Evolutionary conservation across 2,329 filamentous ascomycete species (phyloP).

Genomic region (Dactylellina drechsleri): DNA sequence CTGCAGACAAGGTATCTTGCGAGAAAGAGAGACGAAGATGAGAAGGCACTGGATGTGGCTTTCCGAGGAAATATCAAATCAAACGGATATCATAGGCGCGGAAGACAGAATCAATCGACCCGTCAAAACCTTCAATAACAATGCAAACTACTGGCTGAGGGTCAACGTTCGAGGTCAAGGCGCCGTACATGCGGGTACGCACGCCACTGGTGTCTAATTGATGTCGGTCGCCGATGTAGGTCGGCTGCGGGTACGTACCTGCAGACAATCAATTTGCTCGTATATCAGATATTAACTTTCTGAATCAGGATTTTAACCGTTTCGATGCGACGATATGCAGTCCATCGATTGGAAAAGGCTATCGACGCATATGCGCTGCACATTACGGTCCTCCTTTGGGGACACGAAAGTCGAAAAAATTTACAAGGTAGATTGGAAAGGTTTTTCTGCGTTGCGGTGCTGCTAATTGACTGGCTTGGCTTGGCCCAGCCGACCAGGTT

Average conservation of each 20-base stretch:
- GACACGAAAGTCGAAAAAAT: too few relatives aligned
- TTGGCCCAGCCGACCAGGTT: conserved; percentile 33
- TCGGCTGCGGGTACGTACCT: conserved; percentile 27
- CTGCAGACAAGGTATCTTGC: not conserved
- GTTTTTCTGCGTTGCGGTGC: conserved; percentile 18
- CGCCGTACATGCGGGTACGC: not conserved
- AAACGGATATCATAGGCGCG: conserved; percentile 23
- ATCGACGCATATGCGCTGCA: conserved; percentile 30
- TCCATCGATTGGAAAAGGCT: conserved; percentile 28
- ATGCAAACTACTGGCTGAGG: conserved; percentile 26
- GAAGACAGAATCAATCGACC: conserved; percentile 11
- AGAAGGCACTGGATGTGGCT: conserved; percentile 1
- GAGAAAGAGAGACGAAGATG: conserved; percentile 12
- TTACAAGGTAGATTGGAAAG: conserved; percentile 1
- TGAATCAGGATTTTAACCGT: conserved; percentile 35
- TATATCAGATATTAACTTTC: conserved; percentile 2
- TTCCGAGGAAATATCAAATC: conserved; percentile 29
- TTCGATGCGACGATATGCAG: conserved; percentile 40
- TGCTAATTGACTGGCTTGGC: not conserved
- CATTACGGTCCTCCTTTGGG: too few relatives aligned
- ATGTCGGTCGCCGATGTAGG: conserved; percentile 31
- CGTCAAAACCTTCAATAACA: not conserved
- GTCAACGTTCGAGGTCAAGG: conserved; percentile 9
- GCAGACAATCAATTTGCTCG: conserved; percentile 26
- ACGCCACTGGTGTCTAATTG: conserved; percentile 28